phyloP scores from a whole-genome alignment of 164 flowering plant species.

The Vitis cinerea region DNA sequence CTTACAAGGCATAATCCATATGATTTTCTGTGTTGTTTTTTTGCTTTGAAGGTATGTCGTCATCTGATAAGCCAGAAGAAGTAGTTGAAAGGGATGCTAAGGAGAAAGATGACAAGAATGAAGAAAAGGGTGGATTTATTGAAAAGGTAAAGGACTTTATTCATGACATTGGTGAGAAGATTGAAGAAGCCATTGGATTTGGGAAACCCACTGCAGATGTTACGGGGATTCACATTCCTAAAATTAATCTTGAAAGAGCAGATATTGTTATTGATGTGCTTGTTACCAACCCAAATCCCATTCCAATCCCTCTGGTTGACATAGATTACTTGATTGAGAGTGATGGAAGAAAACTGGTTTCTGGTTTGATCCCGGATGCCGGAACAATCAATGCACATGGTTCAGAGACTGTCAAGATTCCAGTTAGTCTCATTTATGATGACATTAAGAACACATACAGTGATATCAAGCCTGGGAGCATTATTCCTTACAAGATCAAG shows the following conservation, averaged over 20 bases:
- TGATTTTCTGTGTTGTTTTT: background rate
- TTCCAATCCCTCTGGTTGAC: slow-evolving; percentile 85
- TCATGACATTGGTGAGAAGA: slow-evolving; percentile 78
- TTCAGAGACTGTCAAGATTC: slow-evolving; percentile 80
- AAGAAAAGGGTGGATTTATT: slow-evolving; percentile 62
- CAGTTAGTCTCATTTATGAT: slow-evolving; percentile 64
- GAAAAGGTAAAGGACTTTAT: slow-evolving; percentile 78
- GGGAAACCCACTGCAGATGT: slow-evolving; percentile 92
- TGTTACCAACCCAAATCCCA: slow-evolving; percentile 75
- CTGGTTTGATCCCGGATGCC: slow-evolving; percentile 88
- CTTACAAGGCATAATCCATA: background rate
- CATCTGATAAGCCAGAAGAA: slow-evolving; percentile 59
- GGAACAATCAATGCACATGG: slow-evolving; percentile 83
- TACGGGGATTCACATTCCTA: slow-evolving; percentile 63
- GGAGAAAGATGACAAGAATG: slow-evolving; percentile 47
- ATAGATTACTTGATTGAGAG: slow-evolving; percentile 80
- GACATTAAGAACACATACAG: slow-evolving; percentile 75
- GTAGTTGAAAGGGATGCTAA: slow-evolving; percentile 49
- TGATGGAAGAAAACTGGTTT: slow-evolving; percentile 81
- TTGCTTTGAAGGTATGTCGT: slow-evolving; percentile 51
- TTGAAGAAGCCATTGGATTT: slow-evolving; percentile 75
- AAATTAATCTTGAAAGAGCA: slow-evolving; percentile 63
- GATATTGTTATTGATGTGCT: slow-evolving; percentile 76
- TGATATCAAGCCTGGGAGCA: slow-evolving; percentile 82
- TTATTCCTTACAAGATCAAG: slow-evolving; percentile 74